Base-by-base conservation (phyloP, 2,329 filamentous ascomycete species). In the Fusarium redolens region DNA sequence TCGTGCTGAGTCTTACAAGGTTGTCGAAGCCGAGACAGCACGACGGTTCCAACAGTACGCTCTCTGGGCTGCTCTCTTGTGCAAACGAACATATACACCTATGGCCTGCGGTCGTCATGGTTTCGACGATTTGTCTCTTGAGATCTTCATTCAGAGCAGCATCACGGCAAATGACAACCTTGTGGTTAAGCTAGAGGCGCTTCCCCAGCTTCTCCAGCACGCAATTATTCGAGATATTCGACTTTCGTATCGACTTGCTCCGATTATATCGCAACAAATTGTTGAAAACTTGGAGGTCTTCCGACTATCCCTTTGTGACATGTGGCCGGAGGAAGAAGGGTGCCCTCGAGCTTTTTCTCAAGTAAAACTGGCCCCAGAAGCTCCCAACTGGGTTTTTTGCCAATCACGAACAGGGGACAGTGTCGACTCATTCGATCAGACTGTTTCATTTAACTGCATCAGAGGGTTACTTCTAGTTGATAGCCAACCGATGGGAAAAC, bases 61-160 rank as follows among this genome's bases (percentile, higher is more conserved):
- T 0, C 82, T 92, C 1, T 86, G 85, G 80, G 86, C 89, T 1
- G 86, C 89, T 0, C 72, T 92, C 2, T 79, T 92, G 2, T 92
- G 89, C 63, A 83, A 83, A 33, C 75, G 78, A 7, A 83, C 82
- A 0, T 83, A 81, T 40, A 60, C 72, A 1, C 66, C 74, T 10
- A 33, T 76, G 14, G n/a, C n/a, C 1, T 48, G 59, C 14, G 44
- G 40, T 2, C 13, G 44, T 6, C 8, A 61, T n/a, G 20, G n/a
- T 0, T n/a, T 77, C 7, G 59, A 78, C 25, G 55, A 59, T 5
- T 17, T 17, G 2, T 61, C 68, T 7, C 60, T 78, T 8, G 56
- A 71, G 12, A 56, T 45, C 4, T 78, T 68, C 35, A 72, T 78
- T 7, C 67, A 78, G 33, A 74, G 75, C 31, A 76, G 75, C 6